Evolutionary conservation across 768 basidiomycete genomes (phyloP), one percentile per base, ranked within the genome.

Genomic region (Suillus decipiens): DNA sequence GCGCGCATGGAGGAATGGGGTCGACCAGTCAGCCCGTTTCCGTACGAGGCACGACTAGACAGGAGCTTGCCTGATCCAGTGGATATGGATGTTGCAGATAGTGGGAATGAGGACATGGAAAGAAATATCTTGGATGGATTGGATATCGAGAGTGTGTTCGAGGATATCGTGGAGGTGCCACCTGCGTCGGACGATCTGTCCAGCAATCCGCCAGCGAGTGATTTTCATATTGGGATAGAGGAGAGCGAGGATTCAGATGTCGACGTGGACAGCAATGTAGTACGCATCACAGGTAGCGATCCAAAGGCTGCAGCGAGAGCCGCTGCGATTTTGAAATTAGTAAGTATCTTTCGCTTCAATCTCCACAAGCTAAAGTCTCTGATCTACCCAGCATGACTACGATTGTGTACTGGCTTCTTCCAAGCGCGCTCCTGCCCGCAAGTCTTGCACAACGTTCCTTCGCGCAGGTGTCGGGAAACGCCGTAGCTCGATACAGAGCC

Each of bases 321-420:
- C n/a, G 95, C 93, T 39, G 95, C 95, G 0, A 95, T 97, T 63
- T 79, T 97, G 68, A 94, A 91, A 75, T 84, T 92, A 81, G 93
- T 93, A 56, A n/a, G 86, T 73, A 14, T 51, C 60, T 6, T 14
- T 59, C 45, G 42, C 63, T 24, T 50, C n/a, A 36, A 33, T 22
- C 17, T 14, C 36, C 14, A 11, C 15, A 6, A 19, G 17, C 5
- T 2, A 10, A 54, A 48, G n/a, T 55, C 36, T 61, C 55, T 62
- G 12, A 61, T 28, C 15, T 31, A 19, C 62, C n/a, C 63, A 93
- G 89, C 89, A 96, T 69, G 89, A 95, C 75, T 91, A 93, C 67
- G 94, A 96, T 68, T 90, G 92, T 70, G 86, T 90, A 77, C 63
- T 77, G 71, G 70, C 76, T 61, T 66, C 77, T 67, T 53, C 76